These are phyloP conservation scores for Silene noctiflora DNA, from an alignment of 179 eudicot species.

Conservation along the genomic window DNA sequence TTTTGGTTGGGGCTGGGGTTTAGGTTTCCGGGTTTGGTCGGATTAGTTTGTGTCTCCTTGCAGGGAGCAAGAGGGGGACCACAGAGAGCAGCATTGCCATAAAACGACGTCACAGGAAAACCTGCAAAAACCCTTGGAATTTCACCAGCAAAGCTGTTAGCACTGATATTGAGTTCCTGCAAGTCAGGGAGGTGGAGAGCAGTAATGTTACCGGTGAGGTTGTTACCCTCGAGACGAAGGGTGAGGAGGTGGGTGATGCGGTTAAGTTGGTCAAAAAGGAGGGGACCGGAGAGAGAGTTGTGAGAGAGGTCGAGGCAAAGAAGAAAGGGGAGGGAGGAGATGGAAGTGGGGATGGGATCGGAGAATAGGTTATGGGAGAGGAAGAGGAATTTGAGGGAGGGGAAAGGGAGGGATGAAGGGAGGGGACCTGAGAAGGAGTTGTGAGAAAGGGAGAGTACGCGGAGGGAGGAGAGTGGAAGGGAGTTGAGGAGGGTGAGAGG, in stretches of 20 bases:
- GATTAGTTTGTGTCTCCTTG: conserved; percentile 24
- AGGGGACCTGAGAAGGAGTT: conserved; percentile 52
- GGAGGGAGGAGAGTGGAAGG: conserved; percentile 49
- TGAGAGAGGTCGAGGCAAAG: conserved; percentile 66
- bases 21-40: conserved; percentile 42
- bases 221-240: conserved; percentile 49
- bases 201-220: conserved; percentile 42
- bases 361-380: conserved; percentile 55
- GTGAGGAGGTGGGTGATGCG: conserved; percentile 44
- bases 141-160: conserved; percentile 43
- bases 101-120: conserved; percentile 48
- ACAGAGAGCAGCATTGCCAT: conserved; percentile 40
- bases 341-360: conserved; percentile 41
- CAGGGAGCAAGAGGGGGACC: conserved; percentile 58
- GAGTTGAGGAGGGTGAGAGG: conserved; percentile 32
- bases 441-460: conserved; percentile 54
- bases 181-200: conserved; percentile 29
- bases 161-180: conserved; percentile 51
- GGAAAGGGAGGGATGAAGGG: conserved; percentile 57
- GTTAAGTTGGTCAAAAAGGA: conserved; percentile 39
- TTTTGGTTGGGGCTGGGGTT: conserved; percentile 17
- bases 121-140: conserved; percentile 45
- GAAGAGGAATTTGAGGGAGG: conserved; percentile 54
- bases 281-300: conserved; percentile 50
- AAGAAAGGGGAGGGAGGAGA: conserved; percentile 33